A percentile compares a stretch with the other conserved stretches of the same genome.
These are phyloP conservation scores for Vickermania spadyakhi DNA, from an alignment of 208 protist species.

Conservation along the genomic window DNA sequence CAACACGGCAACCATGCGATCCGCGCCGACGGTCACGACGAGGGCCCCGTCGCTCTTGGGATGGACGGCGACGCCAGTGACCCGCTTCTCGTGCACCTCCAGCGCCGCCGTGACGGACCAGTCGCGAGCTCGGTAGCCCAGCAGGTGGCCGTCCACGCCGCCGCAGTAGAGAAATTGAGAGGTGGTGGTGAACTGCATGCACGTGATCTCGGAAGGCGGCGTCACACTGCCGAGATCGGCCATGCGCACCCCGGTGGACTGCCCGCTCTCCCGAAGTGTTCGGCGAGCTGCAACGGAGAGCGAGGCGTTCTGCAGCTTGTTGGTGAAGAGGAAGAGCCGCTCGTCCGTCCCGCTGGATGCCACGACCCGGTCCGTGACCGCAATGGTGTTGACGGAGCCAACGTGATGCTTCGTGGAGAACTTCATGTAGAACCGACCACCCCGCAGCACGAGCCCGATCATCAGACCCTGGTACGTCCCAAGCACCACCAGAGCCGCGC, in stretches of 20 bases:
- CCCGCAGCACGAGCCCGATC: constrained; percentile 42
- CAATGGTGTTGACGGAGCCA: constrained; percentile 31
- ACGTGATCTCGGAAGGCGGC: constrained; percentile 37
- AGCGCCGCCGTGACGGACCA: constrained; percentile 32
- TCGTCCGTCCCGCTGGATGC: constrained; percentile 62
- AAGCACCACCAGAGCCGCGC: constrained; percentile 42
- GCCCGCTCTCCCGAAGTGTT: constrained; percentile 23
- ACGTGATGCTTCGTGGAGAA: constrained; percentile 72
- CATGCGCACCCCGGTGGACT: constrained; percentile 28
- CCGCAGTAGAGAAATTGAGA: constrained; percentile 54
- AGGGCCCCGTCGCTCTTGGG: constrained; percentile 37
- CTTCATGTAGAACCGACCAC: constrained; percentile 47
- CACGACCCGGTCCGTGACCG: constrained; percentile 34
- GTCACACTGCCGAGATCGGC: constrained; percentile 57
- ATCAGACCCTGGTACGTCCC: constrained; percentile 74
- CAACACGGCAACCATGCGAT: constrained; percentile 52
- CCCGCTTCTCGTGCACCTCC: constrained; percentile 39
- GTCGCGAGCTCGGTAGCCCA: constrained; percentile 60
- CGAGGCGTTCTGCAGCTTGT: constrained; percentile 34
- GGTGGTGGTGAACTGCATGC: constrained; percentile 22
- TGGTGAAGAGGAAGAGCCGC: constrained; percentile 68
- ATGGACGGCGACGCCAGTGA: constrained; percentile 38
- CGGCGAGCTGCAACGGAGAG: constrained; percentile 13
- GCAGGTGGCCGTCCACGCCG: constrained; percentile 39
- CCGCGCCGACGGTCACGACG: constrained; percentile 36